These are phyloP conservation scores for Podosphaera leucotricha DNA, from an alignment of 2,329 filamentous ascomycete genomes.

Conservation along the genomic window DNA sequence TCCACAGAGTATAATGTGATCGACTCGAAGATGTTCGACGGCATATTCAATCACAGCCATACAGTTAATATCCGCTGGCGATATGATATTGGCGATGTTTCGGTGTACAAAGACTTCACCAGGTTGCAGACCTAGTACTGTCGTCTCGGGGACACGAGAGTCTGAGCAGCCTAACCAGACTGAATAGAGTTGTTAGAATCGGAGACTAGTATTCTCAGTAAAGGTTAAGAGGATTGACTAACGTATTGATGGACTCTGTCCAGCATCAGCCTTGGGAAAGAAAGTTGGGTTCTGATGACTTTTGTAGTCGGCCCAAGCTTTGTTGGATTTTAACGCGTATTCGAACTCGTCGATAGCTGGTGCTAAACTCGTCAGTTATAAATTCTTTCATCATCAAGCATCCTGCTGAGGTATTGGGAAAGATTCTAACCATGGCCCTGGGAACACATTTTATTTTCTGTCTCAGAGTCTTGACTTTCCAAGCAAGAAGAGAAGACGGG, in stretches of 20 bases:
- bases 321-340: slow-evolving; percentile 42
- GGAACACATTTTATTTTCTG: slow-evolving; percentile 1
- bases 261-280: slow-evolving; percentile 41
- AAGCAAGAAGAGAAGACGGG: background rate
- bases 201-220: background rate
- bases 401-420: background rate
- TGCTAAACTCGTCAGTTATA: slow-evolving; percentile 1
- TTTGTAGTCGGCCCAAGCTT: slow-evolving; percentile 44
- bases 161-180: slow-evolving; percentile 79
- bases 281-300: slow-evolving; percentile 42
- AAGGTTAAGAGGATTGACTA: slow-evolving; percentile 12
- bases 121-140: slow-evolving; percentile 51
- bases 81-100: slow-evolving; percentile 72
- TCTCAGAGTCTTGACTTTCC: too few species aligned
- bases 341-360: slow-evolving; percentile 20
- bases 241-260: slow-evolving; percentile 42
- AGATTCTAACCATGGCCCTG: background rate
- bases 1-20: slow-evolving; percentile 47
- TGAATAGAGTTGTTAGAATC: slow-evolving; percentile 9
- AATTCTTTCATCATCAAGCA: background rate
- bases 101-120: slow-evolving; percentile 77
- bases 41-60: slow-evolving; percentile 60
- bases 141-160: slow-evolving; percentile 65
- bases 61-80: slow-evolving; percentile 50
- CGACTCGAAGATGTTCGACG: slow-evolving; percentile 45